phyloP scores from a whole-genome alignment of 2,329 filamentous ascomycete genomes.

The Mycocentrospora acerina region DNA sequence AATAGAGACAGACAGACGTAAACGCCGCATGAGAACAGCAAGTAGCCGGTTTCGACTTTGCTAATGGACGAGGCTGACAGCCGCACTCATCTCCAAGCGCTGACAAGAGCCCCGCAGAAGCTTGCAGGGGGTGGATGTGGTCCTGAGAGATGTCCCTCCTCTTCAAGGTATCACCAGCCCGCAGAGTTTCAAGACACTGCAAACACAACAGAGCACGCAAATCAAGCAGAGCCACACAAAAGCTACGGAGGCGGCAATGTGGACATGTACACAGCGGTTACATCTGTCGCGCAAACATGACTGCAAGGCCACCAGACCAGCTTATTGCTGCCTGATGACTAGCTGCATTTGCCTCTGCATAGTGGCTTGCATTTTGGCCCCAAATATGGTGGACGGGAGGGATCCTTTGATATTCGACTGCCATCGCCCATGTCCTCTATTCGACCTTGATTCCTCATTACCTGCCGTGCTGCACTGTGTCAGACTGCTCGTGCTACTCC shows the following conservation, averaged over 20 bases:
- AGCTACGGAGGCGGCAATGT: background rate
- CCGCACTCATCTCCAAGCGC: too few species aligned
- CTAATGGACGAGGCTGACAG: too few species aligned
- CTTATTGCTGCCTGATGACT: constrained; percentile 33
- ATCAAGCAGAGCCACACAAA: too few species aligned
- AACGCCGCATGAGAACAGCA: too few species aligned
- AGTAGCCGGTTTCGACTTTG: too few species aligned
- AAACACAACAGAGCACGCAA: too few species aligned
- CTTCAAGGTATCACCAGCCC: constrained; percentile 3
- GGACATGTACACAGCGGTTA: constrained; percentile 11
- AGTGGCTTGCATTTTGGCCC: constrained; percentile 23
- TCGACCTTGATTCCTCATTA: constrained; percentile 14
- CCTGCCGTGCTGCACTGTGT: constrained; percentile 20
- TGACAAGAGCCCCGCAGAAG: too few species aligned
- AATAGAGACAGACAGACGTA: too few species aligned
- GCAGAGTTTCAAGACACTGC: constrained; percentile 4
- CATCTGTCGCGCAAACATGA: constrained; percentile 8
- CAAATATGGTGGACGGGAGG: constrained; percentile 18
- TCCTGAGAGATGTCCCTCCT: too few species aligned
- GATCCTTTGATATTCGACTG: constrained; percentile 23
- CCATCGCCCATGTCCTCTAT: constrained; percentile 18
- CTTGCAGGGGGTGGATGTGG: too few species aligned
- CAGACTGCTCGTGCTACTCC: constrained; percentile 25
- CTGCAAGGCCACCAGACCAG: constrained; percentile 25
- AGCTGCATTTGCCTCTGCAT: constrained; percentile 23